A percentile compares a stretch with the other conserved stretches of the same genome.
These are phyloP conservation scores for Gossypium schwendimanii DNA, from an alignment of 441 rosid genomes.

Conservation along the genomic window DNA sequence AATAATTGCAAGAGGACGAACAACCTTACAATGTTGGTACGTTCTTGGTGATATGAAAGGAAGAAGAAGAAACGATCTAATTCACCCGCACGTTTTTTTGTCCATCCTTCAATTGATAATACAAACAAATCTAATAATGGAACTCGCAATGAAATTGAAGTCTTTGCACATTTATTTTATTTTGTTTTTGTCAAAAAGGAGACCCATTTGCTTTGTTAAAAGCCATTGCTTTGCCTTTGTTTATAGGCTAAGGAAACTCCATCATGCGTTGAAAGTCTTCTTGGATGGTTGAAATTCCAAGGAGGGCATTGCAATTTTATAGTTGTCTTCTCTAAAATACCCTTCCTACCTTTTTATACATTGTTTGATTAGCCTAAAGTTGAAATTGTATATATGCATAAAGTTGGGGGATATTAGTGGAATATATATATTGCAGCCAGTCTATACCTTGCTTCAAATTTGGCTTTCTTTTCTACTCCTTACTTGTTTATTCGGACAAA, in stretches of 20 bases:
- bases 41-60: neutral
- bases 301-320: neutral
- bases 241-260: constrained; percentile 13
- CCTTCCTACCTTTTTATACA: neutral
- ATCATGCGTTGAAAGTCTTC: neutral
- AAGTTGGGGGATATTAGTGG: constrained; percentile 8
- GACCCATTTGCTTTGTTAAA: neutral
- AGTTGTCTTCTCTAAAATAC: neutral
- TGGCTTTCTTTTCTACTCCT: constrained; percentile 3
- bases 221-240: neutral
- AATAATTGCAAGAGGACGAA: neutral
- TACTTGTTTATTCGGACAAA: neutral
- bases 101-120: neutral
- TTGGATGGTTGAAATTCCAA: neutral
- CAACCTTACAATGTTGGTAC: neutral
- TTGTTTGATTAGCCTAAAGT: neutral
- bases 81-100: neutral
- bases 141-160: neutral
- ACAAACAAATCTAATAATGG: neutral
- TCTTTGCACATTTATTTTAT: neutral
- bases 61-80: neutral
- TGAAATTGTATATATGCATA: neutral
- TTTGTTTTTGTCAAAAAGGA: neutral
- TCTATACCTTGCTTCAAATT: neutral
- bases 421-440: neutral